Conservation (phyloP, 179 eudicot genomes). For the Beta lomatogona region DNA sequence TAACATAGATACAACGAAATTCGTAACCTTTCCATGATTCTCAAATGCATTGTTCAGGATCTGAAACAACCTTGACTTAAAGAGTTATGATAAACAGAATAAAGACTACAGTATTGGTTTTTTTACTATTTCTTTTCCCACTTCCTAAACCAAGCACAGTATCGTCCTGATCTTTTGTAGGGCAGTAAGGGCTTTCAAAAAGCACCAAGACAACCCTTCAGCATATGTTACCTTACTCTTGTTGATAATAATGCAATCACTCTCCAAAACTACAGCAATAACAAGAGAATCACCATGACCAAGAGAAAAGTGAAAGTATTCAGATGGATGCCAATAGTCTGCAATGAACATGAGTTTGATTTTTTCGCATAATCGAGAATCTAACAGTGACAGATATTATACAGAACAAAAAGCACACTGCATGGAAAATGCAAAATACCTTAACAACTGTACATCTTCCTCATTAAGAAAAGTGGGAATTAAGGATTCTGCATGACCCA, state of each 20-base stretch:
- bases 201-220: not conserved
- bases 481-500: slow-evolving; percentile 88
- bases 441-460: slow-evolving; percentile 91
- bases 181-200: not conserved
- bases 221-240: not conserved
- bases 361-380: not conserved
- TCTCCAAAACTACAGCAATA: not conserved
- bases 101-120: not conserved
- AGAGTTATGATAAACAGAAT: not conserved
- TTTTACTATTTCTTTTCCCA: not conserved
- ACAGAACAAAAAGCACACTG: not conserved
- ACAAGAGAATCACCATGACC: not conserved
- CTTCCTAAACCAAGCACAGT: not conserved
- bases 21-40: not conserved
- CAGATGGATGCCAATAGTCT: not conserved
- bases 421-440: slow-evolving; percentile 42
- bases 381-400: not conserved
- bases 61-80: not conserved
- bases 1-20: not conserved
- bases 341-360: not conserved
- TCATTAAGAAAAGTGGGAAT: slow-evolving; percentile 72
- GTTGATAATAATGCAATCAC: not conserved
- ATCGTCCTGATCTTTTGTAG: not conserved
- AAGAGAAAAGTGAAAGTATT: not conserved
- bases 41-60: not conserved